These are phyloP conservation scores for Selaginella tamariscina DNA, from an alignment of 75 land plant species.

Conservation along the genomic window DNA sequence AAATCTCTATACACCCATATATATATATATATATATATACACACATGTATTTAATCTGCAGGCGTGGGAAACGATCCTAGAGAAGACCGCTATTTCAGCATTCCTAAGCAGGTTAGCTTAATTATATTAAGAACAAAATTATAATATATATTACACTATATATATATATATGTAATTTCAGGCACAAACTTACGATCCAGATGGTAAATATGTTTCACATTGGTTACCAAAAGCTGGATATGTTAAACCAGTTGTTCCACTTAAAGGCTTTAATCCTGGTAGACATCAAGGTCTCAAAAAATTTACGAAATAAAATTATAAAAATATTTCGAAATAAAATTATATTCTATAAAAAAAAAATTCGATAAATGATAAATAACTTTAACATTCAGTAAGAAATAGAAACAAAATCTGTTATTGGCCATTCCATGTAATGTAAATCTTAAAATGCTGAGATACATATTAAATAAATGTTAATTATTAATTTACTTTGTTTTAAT, in stretches of 20 bases:
- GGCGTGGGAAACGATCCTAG: conserved; percentile 99
- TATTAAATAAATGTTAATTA: no score
- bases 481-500: no score
- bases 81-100: conserved; percentile 97
- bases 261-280: conserved; percentile 23
- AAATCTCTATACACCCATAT: background rate
- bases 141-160: conserved; percentile 11
- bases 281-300: no score
- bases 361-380: no score
- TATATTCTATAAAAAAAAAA: no score
- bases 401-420: no score
- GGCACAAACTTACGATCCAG: conserved; percentile 89
- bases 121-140: no score
- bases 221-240: conserved; percentile 90
- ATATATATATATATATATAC: background rate
- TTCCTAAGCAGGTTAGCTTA: conserved; percentile 99
- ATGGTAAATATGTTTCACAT: conserved; percentile 78
- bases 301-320: no score
- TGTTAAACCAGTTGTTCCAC: conserved; percentile 55
- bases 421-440: no score
- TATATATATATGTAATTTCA: conserved; percentile 16
- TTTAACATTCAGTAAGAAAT: no score
- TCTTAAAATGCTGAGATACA: no score
- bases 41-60: conserved; percentile 14
- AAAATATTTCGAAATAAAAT: no score